Evolutionary conservation across 106 monocot species (phyloP), one percentile per base, ranked within the genome.

Genomic region (Apostasia shenzhenica): DNA sequence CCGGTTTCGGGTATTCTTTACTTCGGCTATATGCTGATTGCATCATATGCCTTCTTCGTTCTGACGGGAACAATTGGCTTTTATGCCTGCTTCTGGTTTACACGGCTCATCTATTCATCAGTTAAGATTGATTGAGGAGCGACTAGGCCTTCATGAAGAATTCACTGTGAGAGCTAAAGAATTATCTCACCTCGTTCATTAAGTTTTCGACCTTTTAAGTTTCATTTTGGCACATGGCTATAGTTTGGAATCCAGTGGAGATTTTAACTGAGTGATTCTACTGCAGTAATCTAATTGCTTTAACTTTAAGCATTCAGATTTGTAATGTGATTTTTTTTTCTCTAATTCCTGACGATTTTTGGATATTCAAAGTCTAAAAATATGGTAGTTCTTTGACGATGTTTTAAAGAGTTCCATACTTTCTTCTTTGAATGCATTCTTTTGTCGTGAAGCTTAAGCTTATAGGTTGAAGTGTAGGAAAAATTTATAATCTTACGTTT

Each of bases 21-120:
- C 84, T 97, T 92, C 14, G 97, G 92, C 41, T 97, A 97, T 82
- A 97, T 97, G 97, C 82, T 97, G 38, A 92, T 90, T 55, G 97
- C 92, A 26, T 97, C 92, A 0, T 97, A 92, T 70, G 80, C 86
- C 9, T 97, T 97, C 79, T 92, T 97, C 49, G 89, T 92, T 45
- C 77, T 97, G 50, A 92, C 97, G 0, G 97, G 97, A 6, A 90
- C 89, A 8, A 97, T 97, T 7, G 97, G 97, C 2, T 97, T 97
- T 80, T 97, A 90, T 42, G 97, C 97, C 3, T 97, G 97, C 75
- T 89, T 97, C 77, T 86, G 84, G 80, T 97, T 97, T 77, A 97
- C 89, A 54, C 84, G 92, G 81, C 79, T 97, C 51, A 97, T 97
- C 48, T 97, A 97, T 72, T 97, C 97, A 38, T 97, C 97, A 0